These are phyloP conservation scores for Oenanthe javanica DNA, from an alignment of 140 eudicot species.

Conservation along the genomic window DNA sequence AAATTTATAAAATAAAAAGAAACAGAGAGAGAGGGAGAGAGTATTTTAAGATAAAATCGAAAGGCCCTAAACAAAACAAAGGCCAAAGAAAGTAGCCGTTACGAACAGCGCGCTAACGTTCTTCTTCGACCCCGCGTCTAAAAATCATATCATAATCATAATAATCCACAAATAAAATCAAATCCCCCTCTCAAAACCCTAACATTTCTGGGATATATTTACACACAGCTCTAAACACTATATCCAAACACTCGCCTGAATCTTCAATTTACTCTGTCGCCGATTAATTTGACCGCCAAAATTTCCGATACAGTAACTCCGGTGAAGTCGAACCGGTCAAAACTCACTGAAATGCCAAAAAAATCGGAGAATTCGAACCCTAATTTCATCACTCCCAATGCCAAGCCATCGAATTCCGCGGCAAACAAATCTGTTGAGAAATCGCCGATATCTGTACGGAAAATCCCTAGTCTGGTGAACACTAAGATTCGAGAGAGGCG, in stretches of 20 bases:
- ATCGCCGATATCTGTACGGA: slow-evolving; percentile 32
- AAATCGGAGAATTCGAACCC: slow-evolving; percentile 55
- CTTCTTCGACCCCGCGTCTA: slow-evolving; percentile 20
- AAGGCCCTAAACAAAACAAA: slow-evolving; percentile 15
- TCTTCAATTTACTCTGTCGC: neutral
- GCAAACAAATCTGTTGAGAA: slow-evolving; percentile 30
- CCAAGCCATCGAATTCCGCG: slow-evolving; percentile 33
- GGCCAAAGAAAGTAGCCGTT: slow-evolving; percentile 63
- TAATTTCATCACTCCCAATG: slow-evolving; percentile 32
- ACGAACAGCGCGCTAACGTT: slow-evolving; percentile 52
- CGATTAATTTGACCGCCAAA: slow-evolving; percentile 34
- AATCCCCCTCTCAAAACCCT: neutral
- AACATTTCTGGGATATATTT: neutral
- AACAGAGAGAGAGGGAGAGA: neutral
- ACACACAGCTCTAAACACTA: neutral
- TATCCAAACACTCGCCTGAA: neutral
- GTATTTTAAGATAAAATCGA: neutral
- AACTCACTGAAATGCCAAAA: slow-evolving; percentile 22
- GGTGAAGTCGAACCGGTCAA: slow-evolving; percentile 24
- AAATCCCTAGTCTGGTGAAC: slow-evolving; percentile 36
- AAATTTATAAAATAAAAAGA: too few relatives aligned
- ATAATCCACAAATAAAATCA: neutral
- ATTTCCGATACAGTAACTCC: slow-evolving; percentile 44
- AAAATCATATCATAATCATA: neutral
- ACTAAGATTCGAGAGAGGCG: slow-evolving; percentile 66